Evolutionary conservation across 495 filamentous ascomycete genomes (phyloP), one percentile per base, ranked within the genome.

Genomic region (Thermothielavioides terrestris): DNA sequence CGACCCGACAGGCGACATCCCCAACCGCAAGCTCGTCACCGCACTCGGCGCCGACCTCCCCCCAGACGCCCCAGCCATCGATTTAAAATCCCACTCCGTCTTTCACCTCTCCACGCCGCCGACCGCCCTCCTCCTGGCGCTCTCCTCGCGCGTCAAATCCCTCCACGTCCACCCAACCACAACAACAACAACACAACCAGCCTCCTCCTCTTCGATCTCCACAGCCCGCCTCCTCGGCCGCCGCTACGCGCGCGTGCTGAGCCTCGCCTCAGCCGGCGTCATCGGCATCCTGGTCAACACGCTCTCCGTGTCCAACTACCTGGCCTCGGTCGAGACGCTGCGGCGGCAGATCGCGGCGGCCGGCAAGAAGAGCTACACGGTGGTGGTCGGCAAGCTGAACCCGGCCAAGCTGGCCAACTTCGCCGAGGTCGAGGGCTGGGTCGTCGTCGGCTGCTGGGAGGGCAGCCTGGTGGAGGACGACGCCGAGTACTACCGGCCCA

Each of bases 371-470:
- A 83, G 77, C 64, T 97, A 98, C 64, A 86, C 88, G 18, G 89
- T 98, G 42, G 94, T 98, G 2, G 94, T 98, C 4, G 92, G 92
- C 32, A 97, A 96, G 61, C 73, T 97, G 2, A 97, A 97, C 60
- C 85, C 89, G 1, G 89, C 89, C 48, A 98, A 98, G 65, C 73
- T 98, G 5, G 94, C 92, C 20, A 98, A 98, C 66, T 98, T 98
- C 66, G 78, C 82, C 45, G 92, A 98, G 67, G 77, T 98, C 10
- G 90, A 86, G 17, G 94, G 86, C 12, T 98, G 92, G 92, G 89
- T 97, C 0, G 90, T 96, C 1, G 85, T 98, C 35, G 94, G 94
- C 9, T 98, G 92, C 68, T 97, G 94, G 92, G 92, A 98, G 67
- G 94, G 91, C 60, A 84, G 84, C 49, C 70, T 97, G 38, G 79